A percentile compares a stretch with the other conserved stretches of the same genome.
These are phyloP conservation scores for Colletotrichum scovillei DNA, from an alignment of 2,329 filamentous ascomycete genomes.

Conservation along the genomic window DNA sequence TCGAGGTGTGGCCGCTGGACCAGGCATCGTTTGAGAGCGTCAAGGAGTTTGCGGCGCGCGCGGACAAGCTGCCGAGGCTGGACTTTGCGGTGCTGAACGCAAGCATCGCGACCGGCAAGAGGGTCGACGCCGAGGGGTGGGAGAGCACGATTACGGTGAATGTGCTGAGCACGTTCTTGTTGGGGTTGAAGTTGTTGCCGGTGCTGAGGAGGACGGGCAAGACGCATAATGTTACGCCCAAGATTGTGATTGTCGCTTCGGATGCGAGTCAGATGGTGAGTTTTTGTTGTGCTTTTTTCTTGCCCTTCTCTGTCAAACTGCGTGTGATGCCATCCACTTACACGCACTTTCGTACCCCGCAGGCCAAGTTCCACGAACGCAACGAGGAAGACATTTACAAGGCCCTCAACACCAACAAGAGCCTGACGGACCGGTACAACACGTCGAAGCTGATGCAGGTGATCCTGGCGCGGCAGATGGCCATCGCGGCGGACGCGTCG, in stretches of 20 bases:
- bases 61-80: constrained; percentile 45
- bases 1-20: constrained; percentile 59
- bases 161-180: constrained; percentile 57
- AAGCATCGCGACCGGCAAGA: constrained; percentile 38
- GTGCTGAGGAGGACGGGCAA: constrained; percentile 49
- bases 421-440: constrained; percentile 48
- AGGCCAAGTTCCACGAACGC: constrained; percentile 49
- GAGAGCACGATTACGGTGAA: constrained; percentile 59
- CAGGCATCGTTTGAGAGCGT: constrained; percentile 44
- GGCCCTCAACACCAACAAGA: constrained; percentile 43
- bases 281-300: not conserved
- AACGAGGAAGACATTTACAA: constrained; percentile 46
- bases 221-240: constrained; percentile 46
- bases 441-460: constrained; percentile 49
- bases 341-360: not conserved
- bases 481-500: constrained; percentile 44
- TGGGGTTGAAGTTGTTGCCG: constrained; percentile 57
- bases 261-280: constrained; percentile 46
- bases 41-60: constrained; percentile 47
- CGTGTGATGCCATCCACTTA: not conserved
- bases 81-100: constrained; percentile 53
- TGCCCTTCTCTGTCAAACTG: not conserved
- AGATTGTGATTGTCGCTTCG: constrained; percentile 53
- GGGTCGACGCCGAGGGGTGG: constrained; percentile 48
- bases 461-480: constrained; percentile 47